Evolutionary conservation across 2,329 filamentous ascomycete genomes (phyloP).

Genomic region (Aureobasidium sp.): DNA sequence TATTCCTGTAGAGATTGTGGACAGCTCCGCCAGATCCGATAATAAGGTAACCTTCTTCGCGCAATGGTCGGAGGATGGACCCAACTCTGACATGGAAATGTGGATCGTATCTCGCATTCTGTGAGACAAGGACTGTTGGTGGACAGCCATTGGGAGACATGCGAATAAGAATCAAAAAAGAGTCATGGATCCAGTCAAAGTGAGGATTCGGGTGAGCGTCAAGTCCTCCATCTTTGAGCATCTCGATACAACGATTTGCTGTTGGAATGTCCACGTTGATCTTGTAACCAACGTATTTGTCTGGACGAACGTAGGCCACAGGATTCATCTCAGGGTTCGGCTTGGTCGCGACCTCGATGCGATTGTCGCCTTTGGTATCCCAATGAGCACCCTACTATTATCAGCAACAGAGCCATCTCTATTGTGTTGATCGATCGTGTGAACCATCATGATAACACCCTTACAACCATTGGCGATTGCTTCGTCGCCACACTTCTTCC

Average conservation of each 20-base stretch:
- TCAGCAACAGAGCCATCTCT: background rate
- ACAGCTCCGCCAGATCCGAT: conserved; percentile 56
- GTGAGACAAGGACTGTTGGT: conserved; percentile 54
- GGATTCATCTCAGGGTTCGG: conserved; percentile 54
- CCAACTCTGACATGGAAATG: conserved; percentile 53
- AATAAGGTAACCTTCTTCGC: conserved; percentile 50
- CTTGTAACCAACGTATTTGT: conserved; percentile 57
- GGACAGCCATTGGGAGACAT: conserved; percentile 62
- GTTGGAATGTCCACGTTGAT: conserved; percentile 53
- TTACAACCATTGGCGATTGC: conserved; percentile 54
- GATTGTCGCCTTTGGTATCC: conserved; percentile 47
- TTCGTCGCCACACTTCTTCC: conserved; percentile 58
- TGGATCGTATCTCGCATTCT: conserved; percentile 50
- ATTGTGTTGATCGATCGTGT: no score
- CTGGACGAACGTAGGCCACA: conserved; percentile 59
- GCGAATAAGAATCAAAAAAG: conserved; percentile 59
- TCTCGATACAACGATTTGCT: conserved; percentile 42
- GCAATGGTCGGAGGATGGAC: conserved; percentile 47
- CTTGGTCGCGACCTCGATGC: conserved; percentile 55
- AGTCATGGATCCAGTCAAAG: conserved; percentile 69
- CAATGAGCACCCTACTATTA: conserved; percentile 55
- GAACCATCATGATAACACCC: conserved; percentile 57
- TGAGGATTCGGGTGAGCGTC: conserved; percentile 44
- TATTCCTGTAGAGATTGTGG: conserved; percentile 65
- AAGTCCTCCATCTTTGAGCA: conserved; percentile 48